phyloP scores from a whole-genome alignment of 2,329 filamentous ascomycete species.

The Proliferodiscus dingleyae region DNA sequence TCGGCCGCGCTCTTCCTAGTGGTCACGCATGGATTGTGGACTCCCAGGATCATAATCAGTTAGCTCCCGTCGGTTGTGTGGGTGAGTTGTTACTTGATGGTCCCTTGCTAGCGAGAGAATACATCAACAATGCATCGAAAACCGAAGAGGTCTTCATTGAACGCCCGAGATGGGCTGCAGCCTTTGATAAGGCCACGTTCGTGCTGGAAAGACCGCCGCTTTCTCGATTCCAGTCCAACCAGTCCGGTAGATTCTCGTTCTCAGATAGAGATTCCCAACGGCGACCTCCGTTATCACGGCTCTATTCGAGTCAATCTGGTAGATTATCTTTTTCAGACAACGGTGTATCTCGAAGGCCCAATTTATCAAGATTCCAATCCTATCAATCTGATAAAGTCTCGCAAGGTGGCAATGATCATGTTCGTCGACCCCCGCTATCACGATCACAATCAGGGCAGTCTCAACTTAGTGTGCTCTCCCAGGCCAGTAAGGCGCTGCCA shows the following conservation, averaged over 20 bases:
- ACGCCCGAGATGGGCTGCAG: slow-evolving; percentile 12
- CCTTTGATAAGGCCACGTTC: not conserved
- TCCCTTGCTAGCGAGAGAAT: slow-evolving; percentile 58
- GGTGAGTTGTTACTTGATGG: slow-evolving; percentile 35
- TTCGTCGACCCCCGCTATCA: not conserved
- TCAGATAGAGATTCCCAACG: not conserved
- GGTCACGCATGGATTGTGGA: slow-evolving; percentile 35
- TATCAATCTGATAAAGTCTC: not conserved
- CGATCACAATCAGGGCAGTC: not conserved
- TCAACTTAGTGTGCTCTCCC: not conserved
- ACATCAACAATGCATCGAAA: slow-evolving; percentile 53
- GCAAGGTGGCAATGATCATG: not conserved
- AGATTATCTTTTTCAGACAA: not conserved
- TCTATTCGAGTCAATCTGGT: not conserved
- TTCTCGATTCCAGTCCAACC: not conserved
- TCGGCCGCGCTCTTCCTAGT: slow-evolving; percentile 20
- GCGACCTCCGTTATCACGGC: not conserved
- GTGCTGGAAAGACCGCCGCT: not conserved
- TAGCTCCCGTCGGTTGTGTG: slow-evolving; percentile 25
- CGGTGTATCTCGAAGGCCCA: not conserved
- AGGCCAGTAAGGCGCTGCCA: slow-evolving; percentile 23
- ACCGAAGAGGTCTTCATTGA: slow-evolving; percentile 54
- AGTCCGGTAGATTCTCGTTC: not conserved
- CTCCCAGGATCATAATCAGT: slow-evolving; percentile 13
- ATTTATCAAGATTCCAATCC: not conserved